These are phyloP conservation scores for Puccinia coronata DNA, from an alignment of 1,284 basidiomycete species.

Conservation along the genomic window DNA sequence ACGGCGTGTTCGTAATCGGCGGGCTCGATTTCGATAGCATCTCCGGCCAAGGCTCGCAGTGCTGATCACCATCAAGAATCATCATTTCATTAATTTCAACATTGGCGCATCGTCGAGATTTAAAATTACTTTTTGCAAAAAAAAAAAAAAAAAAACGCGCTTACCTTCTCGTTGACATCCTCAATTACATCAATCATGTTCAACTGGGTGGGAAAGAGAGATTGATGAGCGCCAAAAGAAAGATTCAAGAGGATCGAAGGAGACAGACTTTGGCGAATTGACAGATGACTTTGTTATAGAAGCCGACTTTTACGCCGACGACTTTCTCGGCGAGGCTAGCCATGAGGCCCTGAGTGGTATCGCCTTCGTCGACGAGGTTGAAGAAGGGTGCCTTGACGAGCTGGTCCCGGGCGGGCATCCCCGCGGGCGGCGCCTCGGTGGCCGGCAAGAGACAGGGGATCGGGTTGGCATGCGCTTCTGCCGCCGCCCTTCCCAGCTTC, in stretches of 20 bases:
- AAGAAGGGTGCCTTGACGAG: slow-evolving; percentile 51
- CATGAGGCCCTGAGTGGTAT: slow-evolving; percentile 74
- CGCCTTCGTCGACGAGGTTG: slow-evolving; percentile 69
- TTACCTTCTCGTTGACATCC: slow-evolving; percentile 47
- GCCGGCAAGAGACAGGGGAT: slow-evolving; percentile 41
- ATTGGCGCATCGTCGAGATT: slow-evolving; percentile 22
- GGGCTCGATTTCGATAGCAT: slow-evolving; percentile 76
- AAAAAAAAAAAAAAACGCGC: neutral
- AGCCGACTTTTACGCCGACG: slow-evolving; percentile 70
- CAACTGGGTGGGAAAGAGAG: neutral
- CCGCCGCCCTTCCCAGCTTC: slow-evolving; percentile 18
- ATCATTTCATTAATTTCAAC: slow-evolving; percentile 34
- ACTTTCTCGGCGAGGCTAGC: slow-evolving; percentile 71
- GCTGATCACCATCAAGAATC: slow-evolving; percentile 56
- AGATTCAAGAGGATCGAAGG: neutral
- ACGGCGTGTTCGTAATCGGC: slow-evolving; percentile 72
- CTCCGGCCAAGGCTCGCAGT: slow-evolving; percentile 78
- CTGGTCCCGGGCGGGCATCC: slow-evolving; percentile 50
- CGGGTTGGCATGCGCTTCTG: slow-evolving; percentile 19
- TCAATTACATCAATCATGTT: slow-evolving; percentile 49
- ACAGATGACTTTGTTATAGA: slow-evolving; percentile 58
- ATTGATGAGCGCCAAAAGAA: neutral
- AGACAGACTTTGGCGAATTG: slow-evolving; percentile 67
- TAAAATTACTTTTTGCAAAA: neutral
- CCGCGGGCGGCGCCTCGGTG: slow-evolving; percentile 50